These are phyloP conservation scores for Phytophthora colocasiae DNA, from an alignment of 352 stramenopile species.

Conservation along the genomic window DNA sequence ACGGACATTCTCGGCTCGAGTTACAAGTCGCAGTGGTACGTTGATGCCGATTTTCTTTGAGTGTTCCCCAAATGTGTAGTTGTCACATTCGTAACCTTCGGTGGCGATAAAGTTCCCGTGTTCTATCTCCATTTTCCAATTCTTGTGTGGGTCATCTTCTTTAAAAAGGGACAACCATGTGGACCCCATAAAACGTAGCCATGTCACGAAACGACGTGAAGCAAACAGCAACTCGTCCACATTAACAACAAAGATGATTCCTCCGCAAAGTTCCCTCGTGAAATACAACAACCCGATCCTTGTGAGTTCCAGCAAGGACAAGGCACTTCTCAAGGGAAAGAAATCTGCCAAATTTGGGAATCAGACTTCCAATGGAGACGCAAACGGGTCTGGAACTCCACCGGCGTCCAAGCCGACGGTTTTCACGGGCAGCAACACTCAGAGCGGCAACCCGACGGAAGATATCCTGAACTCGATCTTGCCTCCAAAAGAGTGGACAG, in stretches of 20 bases:
- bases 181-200: constrained; percentile 11
- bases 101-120: neutral
- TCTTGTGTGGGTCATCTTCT: too few species aligned
- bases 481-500: constrained; percentile 88
- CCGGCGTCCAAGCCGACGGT: constrained; percentile 57
- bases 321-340: constrained; percentile 59
- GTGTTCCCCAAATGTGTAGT: neutral
- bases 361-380: constrained; percentile 30
- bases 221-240: neutral
- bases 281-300: constrained; percentile 94
- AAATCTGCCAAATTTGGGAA: constrained; percentile 40
- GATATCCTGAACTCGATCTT: constrained; percentile 94
- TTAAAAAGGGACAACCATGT: too few species aligned
- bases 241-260: constrained; percentile 64
- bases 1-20: neutral
- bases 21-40: constrained; percentile 17
- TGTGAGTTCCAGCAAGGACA: constrained; percentile 90
- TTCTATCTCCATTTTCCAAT: too few species aligned
- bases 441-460: constrained; percentile 78
- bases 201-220: constrained; percentile 26
- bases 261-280: constrained; percentile 87
- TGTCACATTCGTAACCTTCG: neutral
- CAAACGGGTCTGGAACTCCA: constrained; percentile 18
- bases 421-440: constrained; percentile 67
- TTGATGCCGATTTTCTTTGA: constrained; percentile 21